Conservation (phyloP, 495 filamentous ascomycete species). For the Daldinia concentrica region DNA sequence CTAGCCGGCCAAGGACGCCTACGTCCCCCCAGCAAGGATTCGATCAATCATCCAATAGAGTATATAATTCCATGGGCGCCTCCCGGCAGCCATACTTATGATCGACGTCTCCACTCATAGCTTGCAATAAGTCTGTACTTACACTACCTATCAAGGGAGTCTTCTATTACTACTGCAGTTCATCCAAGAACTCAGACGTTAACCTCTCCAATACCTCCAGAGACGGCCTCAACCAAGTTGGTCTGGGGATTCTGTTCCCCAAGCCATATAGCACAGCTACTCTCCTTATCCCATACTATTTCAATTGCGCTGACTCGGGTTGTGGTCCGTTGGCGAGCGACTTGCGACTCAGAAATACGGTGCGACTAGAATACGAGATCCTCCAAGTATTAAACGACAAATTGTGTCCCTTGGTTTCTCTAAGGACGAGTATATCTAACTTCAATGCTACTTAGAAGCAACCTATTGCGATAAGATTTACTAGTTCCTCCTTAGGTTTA, state of each 20-base stretch:
- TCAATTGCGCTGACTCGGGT: background rate
- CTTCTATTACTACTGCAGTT: slow-evolving; percentile 3
- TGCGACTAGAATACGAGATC: background rate
- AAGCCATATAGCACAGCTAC: slow-evolving; percentile 7
- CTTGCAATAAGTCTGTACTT: slow-evolving; percentile 27
- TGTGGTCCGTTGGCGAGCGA: slow-evolving; percentile 1
- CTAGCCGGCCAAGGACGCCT: slow-evolving; percentile 13
- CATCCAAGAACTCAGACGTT: background rate
- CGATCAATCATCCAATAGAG: slow-evolving; percentile 33
- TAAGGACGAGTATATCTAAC: slow-evolving; percentile 1
- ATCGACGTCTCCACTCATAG: slow-evolving; percentile 48
- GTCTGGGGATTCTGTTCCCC: slow-evolving; percentile 30
- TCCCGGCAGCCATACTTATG: slow-evolving; percentile 41
- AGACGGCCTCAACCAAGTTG: slow-evolving; percentile 11
- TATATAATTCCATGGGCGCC: slow-evolving; percentile 47
- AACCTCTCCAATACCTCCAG: background rate
- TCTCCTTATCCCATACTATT: background rate
- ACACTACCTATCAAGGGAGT: slow-evolving; percentile 33
- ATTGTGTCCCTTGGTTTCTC: background rate
- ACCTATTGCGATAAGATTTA: slow-evolving; percentile 12
- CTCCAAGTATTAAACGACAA: background rate
- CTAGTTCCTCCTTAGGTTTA: background rate
- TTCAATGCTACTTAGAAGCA: background rate
- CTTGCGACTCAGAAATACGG: background rate
- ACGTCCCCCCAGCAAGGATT: slow-evolving; percentile 34